Evolutionary conservation across 2,329 filamentous ascomycete species (phyloP), one percentile per base, ranked within the genome.

Genomic region (Talaromyces rugulosus): DNA sequence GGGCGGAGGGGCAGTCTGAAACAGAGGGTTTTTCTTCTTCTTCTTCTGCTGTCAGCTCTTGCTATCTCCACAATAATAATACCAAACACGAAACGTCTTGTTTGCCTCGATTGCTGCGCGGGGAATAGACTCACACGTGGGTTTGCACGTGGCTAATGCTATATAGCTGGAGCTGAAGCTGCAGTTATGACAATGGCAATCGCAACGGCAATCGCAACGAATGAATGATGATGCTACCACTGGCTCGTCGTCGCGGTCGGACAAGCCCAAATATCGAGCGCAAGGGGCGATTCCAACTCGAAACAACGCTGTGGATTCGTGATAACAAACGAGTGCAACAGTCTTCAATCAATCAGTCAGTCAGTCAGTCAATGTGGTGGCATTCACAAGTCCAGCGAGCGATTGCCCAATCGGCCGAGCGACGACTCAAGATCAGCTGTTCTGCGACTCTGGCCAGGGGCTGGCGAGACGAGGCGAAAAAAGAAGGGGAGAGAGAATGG

Each of bases 401-500:
- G 65, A 64, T 60, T 65, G 68, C 65, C 67, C 52, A 44, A 47
- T 59, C 44, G 34, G 27, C 56, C 27, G 40, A 47, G 56, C 33
- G 44, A 30, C 51, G 36, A 58, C 51, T 47, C 30, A 59, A 60
- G 52, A 59, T 59, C 50, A 50, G 53, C 12, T 54, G 4, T 40
- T 27, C 54, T 57, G 40, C n/a, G 23, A 23, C 18, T 60, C 56
- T 14, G 60, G 54, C 56, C 63, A 65, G 63, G 52, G 62, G 61
- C 57, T 61, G 33, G 60, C 34, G 54, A 23, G 31, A 54, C 33
- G 30, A 28, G 58, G 58, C 12, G 58, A 58, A 62, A 62, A 44
- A 62, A 65, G 65, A 67, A 65, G 63, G 58, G 63, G 71, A 72
- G 67, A 62, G 64, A 66, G 71, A 71, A 60, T 58, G 62, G 57